These are phyloP conservation scores for Volvariella surrecta DNA, from an alignment of 1,284 basidiomycete species.

Conservation along the genomic window DNA sequence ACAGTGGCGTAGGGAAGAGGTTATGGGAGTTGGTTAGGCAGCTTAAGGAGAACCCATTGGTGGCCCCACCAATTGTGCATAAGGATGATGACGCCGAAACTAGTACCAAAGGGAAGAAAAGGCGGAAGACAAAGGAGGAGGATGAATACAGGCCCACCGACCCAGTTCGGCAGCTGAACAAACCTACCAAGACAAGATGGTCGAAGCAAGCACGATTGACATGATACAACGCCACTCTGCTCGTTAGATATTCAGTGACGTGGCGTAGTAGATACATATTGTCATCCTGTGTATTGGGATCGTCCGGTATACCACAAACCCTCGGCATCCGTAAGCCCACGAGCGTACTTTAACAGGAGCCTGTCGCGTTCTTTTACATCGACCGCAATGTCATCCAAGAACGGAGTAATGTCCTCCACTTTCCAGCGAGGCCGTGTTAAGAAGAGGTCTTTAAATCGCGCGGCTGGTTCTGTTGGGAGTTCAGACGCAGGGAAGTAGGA, in stretches of 20 bases:
- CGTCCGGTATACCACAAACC: constrained; percentile 69
- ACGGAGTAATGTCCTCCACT: constrained; percentile 71
- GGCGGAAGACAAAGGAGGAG: constrained; percentile 23
- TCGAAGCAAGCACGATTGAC: neutral
- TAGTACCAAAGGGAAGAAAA: constrained; percentile 20
- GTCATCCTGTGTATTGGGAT: constrained; percentile 38
- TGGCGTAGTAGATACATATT: too few species aligned
- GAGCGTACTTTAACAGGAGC: constrained; percentile 76
- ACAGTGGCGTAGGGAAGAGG: constrained; percentile 38
- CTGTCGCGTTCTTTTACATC: constrained; percentile 84
- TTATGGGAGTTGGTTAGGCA: constrained; percentile 48
- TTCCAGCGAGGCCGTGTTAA: constrained; percentile 71
- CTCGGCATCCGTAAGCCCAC: constrained; percentile 61
- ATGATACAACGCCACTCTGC: too few species aligned
- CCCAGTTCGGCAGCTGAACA: constrained; percentile 26
- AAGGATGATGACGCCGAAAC: too few species aligned
- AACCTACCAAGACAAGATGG: constrained; percentile 26
- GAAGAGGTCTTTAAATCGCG: constrained; percentile 81
- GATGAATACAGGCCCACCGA: constrained; percentile 37
- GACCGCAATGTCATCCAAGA: constrained; percentile 72
- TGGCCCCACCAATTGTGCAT: constrained; percentile 3
- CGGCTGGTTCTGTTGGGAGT: constrained; percentile 66
- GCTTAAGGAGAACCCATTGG: constrained; percentile 22
- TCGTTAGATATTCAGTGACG: too few species aligned
- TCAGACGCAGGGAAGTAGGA: constrained; percentile 68